Evolutionary conservation across 2,329 filamentous ascomycete genomes (phyloP).

Genomic region (Lachnellula subtilissima): DNA sequence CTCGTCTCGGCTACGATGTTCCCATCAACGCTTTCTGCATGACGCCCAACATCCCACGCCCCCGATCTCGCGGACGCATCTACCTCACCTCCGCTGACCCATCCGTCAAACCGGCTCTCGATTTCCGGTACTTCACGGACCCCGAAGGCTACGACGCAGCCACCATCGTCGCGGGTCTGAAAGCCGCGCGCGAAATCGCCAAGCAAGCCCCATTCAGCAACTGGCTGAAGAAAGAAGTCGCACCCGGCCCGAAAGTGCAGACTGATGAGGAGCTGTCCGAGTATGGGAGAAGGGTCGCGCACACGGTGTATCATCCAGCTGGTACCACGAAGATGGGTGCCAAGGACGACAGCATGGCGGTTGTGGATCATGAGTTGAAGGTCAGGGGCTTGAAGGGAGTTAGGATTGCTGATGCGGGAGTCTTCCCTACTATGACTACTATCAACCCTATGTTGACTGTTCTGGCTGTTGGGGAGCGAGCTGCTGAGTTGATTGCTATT

Average conservation of each 20-base stretch:
- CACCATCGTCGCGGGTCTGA: constrained; percentile 38
- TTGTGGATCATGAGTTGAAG: constrained; percentile 72
- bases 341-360: constrained; percentile 62
- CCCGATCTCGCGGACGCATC: constrained; percentile 54
- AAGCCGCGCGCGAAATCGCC: constrained; percentile 32
- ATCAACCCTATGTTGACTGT: constrained; percentile 93
- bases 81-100: constrained; percentile 48
- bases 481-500: constrained; percentile 75
- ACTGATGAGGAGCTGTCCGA: constrained; percentile 76
- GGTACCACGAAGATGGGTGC: constrained; percentile 91
- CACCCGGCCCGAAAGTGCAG: constrained; percentile 41
- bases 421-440: constrained; percentile 82
- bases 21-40: constrained; percentile 49
- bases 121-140: constrained; percentile 51
- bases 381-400: constrained; percentile 68
- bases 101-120: constrained; percentile 43
- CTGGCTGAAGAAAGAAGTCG: constrained; percentile 38
- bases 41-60: constrained; percentile 55
- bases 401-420: constrained; percentile 78
- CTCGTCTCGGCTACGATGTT: constrained; percentile 63
- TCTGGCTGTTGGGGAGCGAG: constrained; percentile 74
- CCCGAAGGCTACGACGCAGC: constrained; percentile 51
- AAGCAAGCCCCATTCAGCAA: constrained; percentile 36
- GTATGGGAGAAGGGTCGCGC: constrained; percentile 75
- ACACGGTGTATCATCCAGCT: constrained; percentile 87